Conservation (phyloP, 202 grass and related monocot genomes). For the Schoenoplectus triqueter region DNA sequence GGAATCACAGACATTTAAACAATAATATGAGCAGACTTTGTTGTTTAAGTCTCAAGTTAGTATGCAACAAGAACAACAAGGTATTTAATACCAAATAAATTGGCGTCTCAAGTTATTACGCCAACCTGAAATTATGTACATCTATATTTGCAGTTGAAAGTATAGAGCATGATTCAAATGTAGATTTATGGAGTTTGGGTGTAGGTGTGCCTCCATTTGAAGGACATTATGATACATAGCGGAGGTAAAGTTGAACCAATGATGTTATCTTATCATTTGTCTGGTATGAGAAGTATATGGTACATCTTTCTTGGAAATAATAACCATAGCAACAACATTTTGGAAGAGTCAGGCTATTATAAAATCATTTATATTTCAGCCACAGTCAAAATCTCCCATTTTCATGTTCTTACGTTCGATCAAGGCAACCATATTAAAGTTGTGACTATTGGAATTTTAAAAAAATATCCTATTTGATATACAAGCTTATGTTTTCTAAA, state of each 20-base stretch:
- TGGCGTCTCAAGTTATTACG: no score
- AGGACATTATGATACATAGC: conserved; percentile 84
- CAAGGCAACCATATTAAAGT: background rate
- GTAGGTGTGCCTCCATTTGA: conserved; percentile 94
- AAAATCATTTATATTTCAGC: background rate
- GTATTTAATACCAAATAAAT: no score
- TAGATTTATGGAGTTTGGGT: conserved; percentile 95
- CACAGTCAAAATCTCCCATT: background rate
- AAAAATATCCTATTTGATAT: background rate
- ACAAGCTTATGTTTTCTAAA: background rate
- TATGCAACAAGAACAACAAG: background rate
- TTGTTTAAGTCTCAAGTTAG: background rate
- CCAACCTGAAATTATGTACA: background rate
- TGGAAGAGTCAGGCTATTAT: background rate
- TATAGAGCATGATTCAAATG: conserved; percentile 78
- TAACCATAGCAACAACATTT: background rate
- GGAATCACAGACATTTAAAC: background rate
- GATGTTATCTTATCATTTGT: background rate
- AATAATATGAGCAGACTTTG: background rate
- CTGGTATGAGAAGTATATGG: background rate
- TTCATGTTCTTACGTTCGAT: background rate
- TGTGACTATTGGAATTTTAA: no score
- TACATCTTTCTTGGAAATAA: background rate
- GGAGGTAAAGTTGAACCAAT: conserved; percentile 57
- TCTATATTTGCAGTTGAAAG: conserved; percentile 79